Evolutionary conservation across 2,329 filamentous ascomycete genomes (phyloP).

Genomic region (Biscogniauxia sp.): DNA sequence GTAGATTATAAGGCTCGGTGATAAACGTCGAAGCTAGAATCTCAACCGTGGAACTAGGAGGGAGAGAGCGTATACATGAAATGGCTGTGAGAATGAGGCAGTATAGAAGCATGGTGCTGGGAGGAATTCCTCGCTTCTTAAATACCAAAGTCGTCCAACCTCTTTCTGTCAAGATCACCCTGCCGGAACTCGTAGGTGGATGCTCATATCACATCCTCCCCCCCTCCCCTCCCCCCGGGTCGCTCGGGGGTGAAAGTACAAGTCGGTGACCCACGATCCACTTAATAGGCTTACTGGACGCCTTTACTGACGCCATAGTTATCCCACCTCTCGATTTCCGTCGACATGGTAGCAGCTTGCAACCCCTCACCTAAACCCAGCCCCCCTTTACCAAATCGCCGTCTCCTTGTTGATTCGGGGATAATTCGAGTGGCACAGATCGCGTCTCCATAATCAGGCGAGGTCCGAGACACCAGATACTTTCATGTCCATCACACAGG

Average conservation of each 20-base stretch:
- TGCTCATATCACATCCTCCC: not conserved
- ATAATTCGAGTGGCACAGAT: not conserved
- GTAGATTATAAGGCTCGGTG: not conserved
- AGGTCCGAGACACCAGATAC: not conserved
- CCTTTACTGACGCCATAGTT: not conserved
- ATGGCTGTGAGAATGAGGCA: not conserved
- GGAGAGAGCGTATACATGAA: not conserved
- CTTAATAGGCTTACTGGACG: not conserved
- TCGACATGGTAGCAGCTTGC: not conserved
- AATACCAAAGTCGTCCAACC: no score
- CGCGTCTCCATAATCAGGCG: not conserved
- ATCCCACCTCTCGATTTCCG: not conserved
- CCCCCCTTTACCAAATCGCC: not conserved
- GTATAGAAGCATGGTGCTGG: not conserved
- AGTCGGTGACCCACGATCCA: not conserved
- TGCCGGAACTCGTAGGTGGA: not conserved
- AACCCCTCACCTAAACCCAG: not conserved
- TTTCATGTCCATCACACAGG: no score
- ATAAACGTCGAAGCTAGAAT: not conserved
- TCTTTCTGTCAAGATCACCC: no score
- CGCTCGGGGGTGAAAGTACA: not conserved
- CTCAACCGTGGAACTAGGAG: not conserved
- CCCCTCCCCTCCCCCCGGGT: no score
- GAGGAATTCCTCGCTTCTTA: not conserved
- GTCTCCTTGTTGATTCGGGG: not conserved